phyloP scores from a whole-genome alignment of 768 basidiomycete genomes.

The Auriscalpium vulgare region DNA sequence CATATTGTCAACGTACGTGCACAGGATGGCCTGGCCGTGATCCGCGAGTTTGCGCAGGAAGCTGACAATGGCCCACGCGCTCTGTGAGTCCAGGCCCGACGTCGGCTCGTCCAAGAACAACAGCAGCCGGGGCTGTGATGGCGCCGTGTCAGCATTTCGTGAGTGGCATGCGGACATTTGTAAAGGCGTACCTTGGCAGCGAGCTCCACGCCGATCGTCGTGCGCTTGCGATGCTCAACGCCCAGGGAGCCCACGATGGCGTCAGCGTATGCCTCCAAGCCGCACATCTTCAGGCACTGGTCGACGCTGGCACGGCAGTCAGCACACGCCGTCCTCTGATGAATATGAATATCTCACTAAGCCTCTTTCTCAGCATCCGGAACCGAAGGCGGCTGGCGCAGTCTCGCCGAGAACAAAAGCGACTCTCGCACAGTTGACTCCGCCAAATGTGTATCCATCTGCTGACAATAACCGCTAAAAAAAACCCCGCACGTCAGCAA shows the following conservation, averaged over 20 bases:
- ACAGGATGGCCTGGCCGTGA: slow-evolving; percentile 83
- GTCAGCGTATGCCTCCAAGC: slow-evolving; percentile 55
- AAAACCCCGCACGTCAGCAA: neutral
- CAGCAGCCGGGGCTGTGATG: slow-evolving; percentile 56
- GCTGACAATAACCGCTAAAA: slow-evolving; percentile 74
- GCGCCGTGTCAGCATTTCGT: neutral
- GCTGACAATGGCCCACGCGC: slow-evolving; percentile 73
- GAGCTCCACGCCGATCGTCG: slow-evolving; percentile 82
- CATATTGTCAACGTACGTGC: slow-evolving; percentile 47
- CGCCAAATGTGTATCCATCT: slow-evolving; percentile 73
- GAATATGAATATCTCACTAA: slow-evolving; percentile 38
- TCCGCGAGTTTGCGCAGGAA: slow-evolving; percentile 73
- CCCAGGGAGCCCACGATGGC: slow-evolving; percentile 61
- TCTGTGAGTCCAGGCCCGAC: slow-evolving; percentile 77
- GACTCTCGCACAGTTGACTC: slow-evolving; percentile 77
- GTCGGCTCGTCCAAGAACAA: slow-evolving; percentile 90
- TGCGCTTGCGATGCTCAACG: slow-evolving; percentile 70
- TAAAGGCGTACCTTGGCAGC: slow-evolving; percentile 53
- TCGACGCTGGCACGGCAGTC: slow-evolving; percentile 32
- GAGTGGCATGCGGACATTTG: too few species aligned
- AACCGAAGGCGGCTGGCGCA: slow-evolving; percentile 66
- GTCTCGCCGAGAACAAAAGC: slow-evolving; percentile 66
- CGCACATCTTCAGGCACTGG: slow-evolving; percentile 52
- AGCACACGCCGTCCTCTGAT: neutral
- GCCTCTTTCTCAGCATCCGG: slow-evolving; percentile 65